These are phyloP conservation scores for Desmodesmus armatus DNA, from an alignment of 139 green algal genomes.

Conservation along the genomic window DNA sequence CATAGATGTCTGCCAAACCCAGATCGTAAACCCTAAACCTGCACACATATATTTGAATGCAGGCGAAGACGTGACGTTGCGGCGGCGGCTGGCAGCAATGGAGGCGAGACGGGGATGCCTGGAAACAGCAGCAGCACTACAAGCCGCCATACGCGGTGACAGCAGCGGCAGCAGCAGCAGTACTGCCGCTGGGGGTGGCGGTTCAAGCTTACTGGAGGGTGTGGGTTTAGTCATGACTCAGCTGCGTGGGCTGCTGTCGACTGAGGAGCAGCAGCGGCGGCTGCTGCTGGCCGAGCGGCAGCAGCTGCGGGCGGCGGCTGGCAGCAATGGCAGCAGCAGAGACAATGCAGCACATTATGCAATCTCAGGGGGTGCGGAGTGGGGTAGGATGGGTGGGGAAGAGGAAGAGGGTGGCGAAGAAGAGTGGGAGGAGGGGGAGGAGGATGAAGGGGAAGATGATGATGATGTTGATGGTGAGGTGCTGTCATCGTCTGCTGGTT, in stretches of 20 bases:
- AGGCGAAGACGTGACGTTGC: slow-evolving; percentile 66
- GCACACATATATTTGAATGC: too few species aligned
- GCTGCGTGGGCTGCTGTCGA: slow-evolving; percentile 10
- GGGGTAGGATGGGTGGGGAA: slow-evolving; percentile 36
- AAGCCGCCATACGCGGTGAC: slow-evolving; percentile 12
- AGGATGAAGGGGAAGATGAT: slow-evolving; percentile 32
- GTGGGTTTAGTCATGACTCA: slow-evolving; percentile 49
- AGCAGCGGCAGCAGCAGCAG: not conserved
- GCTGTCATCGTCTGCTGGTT: not conserved
- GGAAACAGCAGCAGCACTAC: slow-evolving; percentile 57
- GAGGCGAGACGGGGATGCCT: slow-evolving; percentile 54
- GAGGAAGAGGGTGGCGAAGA: slow-evolving; percentile 22
- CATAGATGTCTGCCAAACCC: too few species aligned
- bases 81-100: slow-evolving; percentile 54
- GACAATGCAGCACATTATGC: not conserved
- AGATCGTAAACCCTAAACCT: too few species aligned
- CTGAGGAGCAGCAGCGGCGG: slow-evolving; percentile 28
- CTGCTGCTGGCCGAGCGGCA: not conserved
- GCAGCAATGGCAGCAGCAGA: slow-evolving; percentile 4
- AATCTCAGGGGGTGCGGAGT: not conserved
- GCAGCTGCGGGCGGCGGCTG: not conserved
- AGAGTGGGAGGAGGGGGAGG: slow-evolving; percentile 44
- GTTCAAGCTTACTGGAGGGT: slow-evolving; percentile 44
- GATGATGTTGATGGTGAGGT: not conserved
- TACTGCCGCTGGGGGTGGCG: not conserved